Percentiles rank a stretch among this genome's conserved stretches.
These are phyloP conservation scores for Cardamine chenopodiifolia DNA, from an alignment of 345 rosid species.

Conservation along the genomic window DNA sequence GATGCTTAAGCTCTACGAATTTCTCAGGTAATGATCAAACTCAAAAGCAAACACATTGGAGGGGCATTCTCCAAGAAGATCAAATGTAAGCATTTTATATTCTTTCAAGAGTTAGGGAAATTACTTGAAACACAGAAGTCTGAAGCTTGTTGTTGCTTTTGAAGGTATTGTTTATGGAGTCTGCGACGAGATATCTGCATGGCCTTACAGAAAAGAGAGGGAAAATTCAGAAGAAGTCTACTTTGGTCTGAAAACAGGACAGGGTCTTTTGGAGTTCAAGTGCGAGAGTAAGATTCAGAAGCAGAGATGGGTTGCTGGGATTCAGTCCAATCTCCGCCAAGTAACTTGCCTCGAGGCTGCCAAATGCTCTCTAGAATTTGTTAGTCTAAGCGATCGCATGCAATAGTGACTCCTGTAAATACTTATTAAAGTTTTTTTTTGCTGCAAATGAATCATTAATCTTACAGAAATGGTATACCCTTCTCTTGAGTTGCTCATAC, in stretches of 20 bases:
- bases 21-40: conserved; percentile 41
- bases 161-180: conserved; percentile 78
- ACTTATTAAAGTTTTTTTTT: conserved; percentile 1
- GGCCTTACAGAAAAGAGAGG: conserved; percentile 84
- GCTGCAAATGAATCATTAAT: conserved; percentile 26
- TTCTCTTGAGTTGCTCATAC: conserved; percentile 12
- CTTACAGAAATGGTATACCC: conserved; percentile 19
- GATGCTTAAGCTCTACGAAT: conserved; percentile 2
- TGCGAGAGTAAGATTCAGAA: conserved; percentile 76
- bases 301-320: conserved; percentile 86
- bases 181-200: conserved; percentile 71
- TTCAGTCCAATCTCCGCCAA: conserved; percentile 65
- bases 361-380: conserved; percentile 53
- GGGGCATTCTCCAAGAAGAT: conserved; percentile 44
- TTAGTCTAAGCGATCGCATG: conserved; percentile 43
- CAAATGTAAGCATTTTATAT: conserved; percentile 32
- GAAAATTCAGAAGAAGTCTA: conserved; percentile 68
- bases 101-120: conserved; percentile 1
- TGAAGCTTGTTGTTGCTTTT: conserved; percentile 18
- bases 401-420: conserved; percentile 25
- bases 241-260: conserved; percentile 88
- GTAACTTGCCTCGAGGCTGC: conserved; percentile 52
- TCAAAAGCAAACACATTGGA: conserved; percentile 47
- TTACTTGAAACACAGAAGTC: conserved; percentile 16
- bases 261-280: conserved; percentile 86